Evolutionary conservation across 2,329 filamentous ascomycete species (phyloP), one percentile per base, ranked within the genome.

Genomic region (Colletotrichum endophyticum): DNA sequence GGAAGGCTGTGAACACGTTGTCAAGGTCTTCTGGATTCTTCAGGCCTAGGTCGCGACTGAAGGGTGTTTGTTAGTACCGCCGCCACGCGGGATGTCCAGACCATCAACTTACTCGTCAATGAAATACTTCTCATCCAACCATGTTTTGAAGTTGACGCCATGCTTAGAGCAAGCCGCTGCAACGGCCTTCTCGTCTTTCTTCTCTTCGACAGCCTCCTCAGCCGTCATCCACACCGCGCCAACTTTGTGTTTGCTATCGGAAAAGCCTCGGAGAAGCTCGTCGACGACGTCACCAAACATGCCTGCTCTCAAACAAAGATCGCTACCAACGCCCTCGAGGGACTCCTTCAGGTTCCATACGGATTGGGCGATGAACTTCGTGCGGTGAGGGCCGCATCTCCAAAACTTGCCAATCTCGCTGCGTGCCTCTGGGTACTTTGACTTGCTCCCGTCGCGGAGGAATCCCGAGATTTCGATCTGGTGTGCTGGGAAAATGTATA

Each of bases 391-490:
- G 4, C 95, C 94, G 80, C 94, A 95, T 81, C 94, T 88, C 93
- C 93, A 95, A 81, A 95, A 94, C 2, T 88, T 86, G 15, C 89
- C 93, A 5, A 94, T 85, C n/a, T 87, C 83, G 79, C 93, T 95
- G 73, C 90, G 88, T 5, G 94, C 94, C 80, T 92, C 91, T 0
- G 92, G 92, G 78, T 94, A 96, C 0, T 95, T 95, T 8, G 89
- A 94, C 66, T 86, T 84, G 66, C 84, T 80, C 13, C 87, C 85
- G 62, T 89, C 82, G 16, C 85, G 84, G n/a, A 96, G 84, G 80
- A 96, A 95, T 3, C 95, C 95, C 0, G 93, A 94, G 1, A 95
- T 87, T 81, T 96, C 94, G 27, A 96, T 86, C 79, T 96, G 94
- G 68, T 94, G 88, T 4, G 94, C 90, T 0, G 92, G 88, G 68